These are phyloP conservation scores for Acanthamoeba lenticulata DNA, from an alignment of 208 protist genomes.

Conservation along the genomic window DNA sequence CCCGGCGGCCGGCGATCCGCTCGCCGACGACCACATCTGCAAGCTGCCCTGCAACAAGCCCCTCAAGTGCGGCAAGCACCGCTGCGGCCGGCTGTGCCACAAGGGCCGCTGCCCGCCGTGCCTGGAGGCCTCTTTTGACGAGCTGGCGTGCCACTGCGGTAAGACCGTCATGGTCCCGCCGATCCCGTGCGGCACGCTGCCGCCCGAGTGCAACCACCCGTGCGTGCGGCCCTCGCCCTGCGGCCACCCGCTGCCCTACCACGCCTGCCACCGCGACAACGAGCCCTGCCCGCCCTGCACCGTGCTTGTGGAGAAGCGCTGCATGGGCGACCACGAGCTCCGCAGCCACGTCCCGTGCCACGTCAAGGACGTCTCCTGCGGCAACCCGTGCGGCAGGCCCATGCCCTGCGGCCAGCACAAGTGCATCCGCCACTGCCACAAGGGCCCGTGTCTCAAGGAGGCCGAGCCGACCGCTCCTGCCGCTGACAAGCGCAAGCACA, in stretches of 20 bases:
- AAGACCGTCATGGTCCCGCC: constrained; percentile 77
- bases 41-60: constrained; percentile 73
- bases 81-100: constrained; percentile 69
- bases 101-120: constrained; percentile 76
- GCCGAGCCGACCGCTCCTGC: not conserved
- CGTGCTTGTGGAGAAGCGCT: constrained; percentile 74
- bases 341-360: constrained; percentile 75
- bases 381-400: constrained; percentile 73
- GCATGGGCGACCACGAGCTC: constrained; percentile 79
- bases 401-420: constrained; percentile 76
- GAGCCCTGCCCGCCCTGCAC: constrained; percentile 54
- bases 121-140: constrained; percentile 70
- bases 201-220: constrained; percentile 70
- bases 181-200: constrained; percentile 75
- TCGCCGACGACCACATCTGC: constrained; percentile 78
- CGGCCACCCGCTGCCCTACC: constrained; percentile 75
- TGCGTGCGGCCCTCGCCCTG: constrained; percentile 72
- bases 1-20: constrained; percentile 38
- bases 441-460: constrained; percentile 70
- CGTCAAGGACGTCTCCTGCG: constrained; percentile 65
- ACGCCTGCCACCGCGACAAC: constrained; percentile 74
- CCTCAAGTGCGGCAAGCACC: constrained; percentile 79
- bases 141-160: constrained; percentile 75
- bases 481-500: constrained; percentile 63
- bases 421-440: constrained; percentile 48